Evolutionary conservation across 768 basidiomycete genomes (phyloP).

Genomic region (Boletus reticuloceps): DNA sequence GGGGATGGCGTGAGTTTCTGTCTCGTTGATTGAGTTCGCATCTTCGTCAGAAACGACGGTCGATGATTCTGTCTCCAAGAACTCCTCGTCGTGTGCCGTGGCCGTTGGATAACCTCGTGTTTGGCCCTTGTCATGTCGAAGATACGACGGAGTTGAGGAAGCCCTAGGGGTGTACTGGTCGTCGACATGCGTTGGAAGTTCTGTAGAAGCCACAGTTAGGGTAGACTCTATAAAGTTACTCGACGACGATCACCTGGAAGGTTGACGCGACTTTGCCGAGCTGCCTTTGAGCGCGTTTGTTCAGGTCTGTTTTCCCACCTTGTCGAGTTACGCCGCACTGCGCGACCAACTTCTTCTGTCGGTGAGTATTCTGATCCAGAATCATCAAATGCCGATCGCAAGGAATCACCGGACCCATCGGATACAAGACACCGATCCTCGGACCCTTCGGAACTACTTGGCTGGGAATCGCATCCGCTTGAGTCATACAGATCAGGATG

Average conservation of each 20-base stretch:
- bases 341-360: conserved; percentile 18
- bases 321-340: background rate
- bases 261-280: conserved; percentile 5
- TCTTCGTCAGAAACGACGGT: conserved; percentile 18
- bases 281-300: conserved; percentile 1
- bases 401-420: conserved; percentile 19
- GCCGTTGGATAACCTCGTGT: background rate
- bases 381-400: conserved; percentile 22
- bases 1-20: background rate
- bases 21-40: background rate
- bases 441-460: conserved; percentile 13
- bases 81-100: background rate
- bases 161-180: conserved; percentile 23
- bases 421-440: conserved; percentile 14
- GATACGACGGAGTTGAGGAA: conserved; percentile 1
- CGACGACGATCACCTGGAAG: conserved; percentile 5
- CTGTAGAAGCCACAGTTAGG: conserved; percentile 9
- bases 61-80: conserved; percentile 10
- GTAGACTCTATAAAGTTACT: background rate
- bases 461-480: conserved; percentile 17
- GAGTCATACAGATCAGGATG: conserved; percentile 6
- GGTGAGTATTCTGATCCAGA: conserved; percentile 33
- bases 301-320: conserved; percentile 7
- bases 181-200: conserved; percentile 1
- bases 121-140: conserved; percentile 4